Evolutionary conservation across 345 rosid genomes (phyloP).

Genomic region (Psidium guajava): DNA sequence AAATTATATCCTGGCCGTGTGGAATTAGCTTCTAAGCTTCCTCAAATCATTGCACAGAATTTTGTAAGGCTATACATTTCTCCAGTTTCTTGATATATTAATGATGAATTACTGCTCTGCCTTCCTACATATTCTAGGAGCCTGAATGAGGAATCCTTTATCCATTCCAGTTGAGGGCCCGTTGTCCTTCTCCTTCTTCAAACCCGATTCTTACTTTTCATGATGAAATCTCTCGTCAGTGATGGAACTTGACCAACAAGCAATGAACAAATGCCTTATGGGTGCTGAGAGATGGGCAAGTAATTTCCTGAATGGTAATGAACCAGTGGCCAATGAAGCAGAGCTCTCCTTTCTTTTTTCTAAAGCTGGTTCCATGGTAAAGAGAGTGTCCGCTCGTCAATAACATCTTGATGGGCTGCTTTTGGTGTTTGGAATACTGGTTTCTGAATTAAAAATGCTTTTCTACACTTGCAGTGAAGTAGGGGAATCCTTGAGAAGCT

Average conservation of each 20-base stretch:
- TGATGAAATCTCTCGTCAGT: neutral
- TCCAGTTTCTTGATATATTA: neutral
- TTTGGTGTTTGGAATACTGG: too few relatives aligned
- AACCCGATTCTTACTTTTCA: neutral
- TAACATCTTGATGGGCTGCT: too few relatives aligned
- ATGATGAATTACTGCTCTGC: neutral
- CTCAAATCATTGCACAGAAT: neutral
- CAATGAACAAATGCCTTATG: neutral
- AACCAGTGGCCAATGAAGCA: too few relatives aligned
- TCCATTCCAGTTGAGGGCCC: neutral
- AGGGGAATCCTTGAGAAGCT: too few relatives aligned
- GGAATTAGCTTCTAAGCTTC: neutral
- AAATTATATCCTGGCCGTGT: neutral
- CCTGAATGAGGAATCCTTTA: neutral
- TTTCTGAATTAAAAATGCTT: too few relatives aligned
- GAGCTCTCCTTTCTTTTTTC: too few relatives aligned
- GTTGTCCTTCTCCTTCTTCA: neutral
- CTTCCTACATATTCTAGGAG: neutral
- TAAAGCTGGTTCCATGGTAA: too few relatives aligned
- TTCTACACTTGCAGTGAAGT: too few relatives aligned
- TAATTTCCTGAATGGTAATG: neutral
- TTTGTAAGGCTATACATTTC: neutral
- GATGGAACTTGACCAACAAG: neutral
- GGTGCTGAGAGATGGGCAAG: neutral
- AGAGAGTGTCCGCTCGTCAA: too few relatives aligned